Evolutionary conservation across 345 rosid species (phyloP).

Genomic region (Brassica juncea): DNA sequence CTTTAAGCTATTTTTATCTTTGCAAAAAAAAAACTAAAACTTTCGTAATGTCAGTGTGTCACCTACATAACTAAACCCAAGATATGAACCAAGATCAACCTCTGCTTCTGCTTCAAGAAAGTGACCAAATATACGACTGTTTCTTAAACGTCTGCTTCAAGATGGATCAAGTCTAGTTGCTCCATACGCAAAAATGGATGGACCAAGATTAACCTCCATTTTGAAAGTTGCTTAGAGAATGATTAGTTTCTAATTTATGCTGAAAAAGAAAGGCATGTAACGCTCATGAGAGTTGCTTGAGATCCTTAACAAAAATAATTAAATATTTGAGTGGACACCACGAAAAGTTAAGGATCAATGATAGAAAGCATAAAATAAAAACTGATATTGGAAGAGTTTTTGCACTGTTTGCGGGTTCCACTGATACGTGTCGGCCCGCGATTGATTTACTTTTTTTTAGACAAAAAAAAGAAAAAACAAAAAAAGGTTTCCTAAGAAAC

Average conservation of each 20-base stretch:
- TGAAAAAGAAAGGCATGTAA: neutral
- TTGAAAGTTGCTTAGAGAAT: neutral
- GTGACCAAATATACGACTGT: neutral
- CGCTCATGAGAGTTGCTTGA: too few relatives aligned
- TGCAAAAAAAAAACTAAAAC: neutral
- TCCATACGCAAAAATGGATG: neutral
- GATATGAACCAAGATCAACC: neutral
- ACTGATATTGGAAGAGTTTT: too few relatives aligned
- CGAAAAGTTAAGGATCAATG: too few relatives aligned
- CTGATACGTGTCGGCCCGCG: too few relatives aligned
- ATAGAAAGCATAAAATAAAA: too few relatives aligned
- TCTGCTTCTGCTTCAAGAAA: neutral
- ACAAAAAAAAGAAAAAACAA: too few relatives aligned
- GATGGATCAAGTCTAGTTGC: too few relatives aligned
- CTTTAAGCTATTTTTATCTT: neutral
- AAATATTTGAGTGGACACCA: too few relatives aligned
- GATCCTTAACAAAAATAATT: too few relatives aligned
- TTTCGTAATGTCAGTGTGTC: neutral
- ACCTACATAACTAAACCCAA: neutral
- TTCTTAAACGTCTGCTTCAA: neutral
- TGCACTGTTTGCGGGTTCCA: too few relatives aligned
- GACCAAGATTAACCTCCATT: neutral
- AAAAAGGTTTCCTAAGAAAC: too few relatives aligned
- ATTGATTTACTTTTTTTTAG: too few relatives aligned
- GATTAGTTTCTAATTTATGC: neutral